Conservation (phyloP, 352 stramenopile genomes). For the Phytopythium delawarense region DNA sequence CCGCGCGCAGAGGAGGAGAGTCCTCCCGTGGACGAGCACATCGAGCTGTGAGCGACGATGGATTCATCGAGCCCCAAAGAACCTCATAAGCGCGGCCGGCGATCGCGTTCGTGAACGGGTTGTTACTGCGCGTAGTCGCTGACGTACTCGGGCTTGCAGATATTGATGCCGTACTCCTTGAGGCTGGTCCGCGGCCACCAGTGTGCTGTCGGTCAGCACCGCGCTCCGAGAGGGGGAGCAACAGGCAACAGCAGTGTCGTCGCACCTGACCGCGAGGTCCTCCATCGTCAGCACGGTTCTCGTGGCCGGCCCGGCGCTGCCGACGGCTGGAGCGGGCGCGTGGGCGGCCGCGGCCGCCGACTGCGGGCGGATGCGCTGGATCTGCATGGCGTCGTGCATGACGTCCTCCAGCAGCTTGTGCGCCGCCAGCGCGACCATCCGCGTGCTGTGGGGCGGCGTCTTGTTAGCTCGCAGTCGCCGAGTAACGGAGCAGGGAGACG, state of each 20-base stretch:
- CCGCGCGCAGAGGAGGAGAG: background rate
- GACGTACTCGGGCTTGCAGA: conserved; percentile 80
- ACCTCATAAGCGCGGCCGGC: too few relatives aligned
- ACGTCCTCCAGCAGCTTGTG: conserved; percentile 85
- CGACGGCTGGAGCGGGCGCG: conserved; percentile 6
- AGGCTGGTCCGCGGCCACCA: conserved; percentile 24
- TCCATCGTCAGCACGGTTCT: conserved; percentile 67
- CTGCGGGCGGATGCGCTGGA: conserved; percentile 61
- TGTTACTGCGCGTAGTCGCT: conserved; percentile 41
- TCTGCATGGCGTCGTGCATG: conserved; percentile 75
- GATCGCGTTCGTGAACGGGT: background rate
- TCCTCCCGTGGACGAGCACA: conserved; percentile 5
- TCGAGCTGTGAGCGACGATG: conserved; percentile 1
- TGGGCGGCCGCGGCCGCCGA: conserved; percentile 8
- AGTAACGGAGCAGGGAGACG: conserved; percentile 2
- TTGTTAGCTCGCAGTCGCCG: conserved; percentile 3
- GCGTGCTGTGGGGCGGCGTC: conserved; percentile 25
- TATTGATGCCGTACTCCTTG: conserved; percentile 77
- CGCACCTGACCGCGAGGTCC: conserved; percentile 40
- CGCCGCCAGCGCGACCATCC: conserved; percentile 58
- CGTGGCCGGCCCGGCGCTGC: conserved; percentile 3
- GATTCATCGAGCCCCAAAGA: background rate
- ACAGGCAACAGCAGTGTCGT: too few relatives aligned
- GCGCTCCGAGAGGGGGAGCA: background rate
- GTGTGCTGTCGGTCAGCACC: too few relatives aligned